Evolutionary conservation across 164 flowering plant species (phyloP).

Genomic region (Nelumbo lutea): DNA sequence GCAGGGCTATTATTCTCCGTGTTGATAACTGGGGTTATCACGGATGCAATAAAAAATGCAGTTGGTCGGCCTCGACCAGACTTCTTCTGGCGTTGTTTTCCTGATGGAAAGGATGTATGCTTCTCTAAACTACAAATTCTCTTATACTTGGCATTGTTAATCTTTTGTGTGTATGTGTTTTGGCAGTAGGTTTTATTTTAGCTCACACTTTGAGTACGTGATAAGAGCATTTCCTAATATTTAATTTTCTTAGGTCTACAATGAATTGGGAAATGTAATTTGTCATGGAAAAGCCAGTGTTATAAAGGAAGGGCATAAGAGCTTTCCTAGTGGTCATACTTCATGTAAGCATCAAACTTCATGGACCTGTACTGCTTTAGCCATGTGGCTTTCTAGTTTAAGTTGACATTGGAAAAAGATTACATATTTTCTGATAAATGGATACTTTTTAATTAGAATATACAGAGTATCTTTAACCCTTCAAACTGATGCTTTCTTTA

Average conservation of each 20-base stretch:
- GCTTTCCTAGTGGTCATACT: conserved; percentile 87
- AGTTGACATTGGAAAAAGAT: not conserved
- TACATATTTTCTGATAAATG: not conserved
- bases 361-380: not conserved
- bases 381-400: not conserved
- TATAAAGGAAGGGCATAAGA: conserved; percentile 80
- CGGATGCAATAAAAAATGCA: conserved; percentile 71
- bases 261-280: conserved; percentile 49
- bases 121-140: not conserved
- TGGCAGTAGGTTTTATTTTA: not conserved
- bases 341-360: conserved; percentile 46
- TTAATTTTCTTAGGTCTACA: conserved; percentile 38
- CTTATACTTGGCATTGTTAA: not conserved
- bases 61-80: conserved; percentile 84
- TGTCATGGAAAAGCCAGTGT: conserved; percentile 63
- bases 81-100: conserved; percentile 88
- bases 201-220: not conserved
- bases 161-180: not conserved
- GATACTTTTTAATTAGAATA: not conserved
- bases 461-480: not conserved
- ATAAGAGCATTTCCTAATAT: not conserved
- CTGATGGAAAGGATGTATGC: conserved; percentile 65
- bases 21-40: conserved; percentile 62
- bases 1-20: conserved; percentile 62
- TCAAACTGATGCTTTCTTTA: not conserved